These are phyloP conservation scores for Heimioporus retisporus DNA, from an alignment of 1,284 basidiomycete genomes.

Conservation along the genomic window DNA sequence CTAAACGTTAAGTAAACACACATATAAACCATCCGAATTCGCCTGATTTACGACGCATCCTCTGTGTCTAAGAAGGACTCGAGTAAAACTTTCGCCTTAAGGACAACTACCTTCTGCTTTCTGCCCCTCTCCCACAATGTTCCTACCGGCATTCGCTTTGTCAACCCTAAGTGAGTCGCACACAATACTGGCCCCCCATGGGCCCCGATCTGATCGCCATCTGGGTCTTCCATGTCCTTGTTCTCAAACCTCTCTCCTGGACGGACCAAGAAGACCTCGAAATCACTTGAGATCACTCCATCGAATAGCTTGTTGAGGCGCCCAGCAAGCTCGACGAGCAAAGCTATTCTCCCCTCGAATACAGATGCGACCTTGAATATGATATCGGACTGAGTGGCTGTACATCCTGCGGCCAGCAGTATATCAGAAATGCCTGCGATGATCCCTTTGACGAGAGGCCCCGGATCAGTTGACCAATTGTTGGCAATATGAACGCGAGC, in stretches of 20 bases:
- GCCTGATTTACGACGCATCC: constrained; percentile 1
- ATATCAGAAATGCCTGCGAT: constrained; percentile 20
- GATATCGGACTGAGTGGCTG: constrained; percentile 18
- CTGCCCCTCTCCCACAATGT: constrained; percentile 25
- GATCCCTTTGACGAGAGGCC: constrained; percentile 10
- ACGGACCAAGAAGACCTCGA: constrained; percentile 25
- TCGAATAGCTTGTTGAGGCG: constrained; percentile 29
- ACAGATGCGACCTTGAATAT: constrained; percentile 14
- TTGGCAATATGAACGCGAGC: constrained; percentile 10
- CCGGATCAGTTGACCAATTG: constrained; percentile 8
- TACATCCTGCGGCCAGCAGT: constrained; percentile 27
- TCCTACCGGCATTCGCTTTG: constrained; percentile 23
- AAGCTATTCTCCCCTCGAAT: constrained; percentile 28
- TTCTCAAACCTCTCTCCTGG: constrained; percentile 27
- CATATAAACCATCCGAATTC: too few relatives aligned
- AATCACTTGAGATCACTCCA: constrained; percentile 36
- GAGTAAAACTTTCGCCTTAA: constrained; percentile 34
- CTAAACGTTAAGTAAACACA: too few relatives aligned
- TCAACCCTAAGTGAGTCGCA: constrained; percentile 35
- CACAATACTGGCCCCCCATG: constrained; percentile 25
- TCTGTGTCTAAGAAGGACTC: constrained; percentile 31
- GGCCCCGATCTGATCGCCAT: constrained; percentile 15
- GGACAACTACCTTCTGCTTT: constrained; percentile 25
- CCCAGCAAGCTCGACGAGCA: constrained; percentile 27
- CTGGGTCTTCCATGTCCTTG: constrained; percentile 29